These are phyloP conservation scores for Graphilbum ipis-grandicollis DNA, from an alignment of 2,329 filamentous ascomycete species.

Conservation along the genomic window DNA sequence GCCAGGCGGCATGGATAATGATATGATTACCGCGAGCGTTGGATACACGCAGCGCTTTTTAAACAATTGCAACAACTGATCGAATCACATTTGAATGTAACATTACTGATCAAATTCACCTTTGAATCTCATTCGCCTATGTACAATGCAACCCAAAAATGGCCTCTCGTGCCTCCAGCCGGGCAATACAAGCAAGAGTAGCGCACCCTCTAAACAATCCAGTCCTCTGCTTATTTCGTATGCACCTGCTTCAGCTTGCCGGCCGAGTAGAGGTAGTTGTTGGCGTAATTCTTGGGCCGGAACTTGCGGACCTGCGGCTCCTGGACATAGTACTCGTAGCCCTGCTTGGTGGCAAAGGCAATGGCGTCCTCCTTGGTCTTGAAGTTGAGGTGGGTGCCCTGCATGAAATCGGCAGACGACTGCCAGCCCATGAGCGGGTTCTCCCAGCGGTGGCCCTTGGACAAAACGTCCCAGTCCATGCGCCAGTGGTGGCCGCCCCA, in stretches of 20 bases:
- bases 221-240: too few relatives aligned
- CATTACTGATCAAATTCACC: too few relatives aligned
- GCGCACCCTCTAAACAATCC: too few relatives aligned
- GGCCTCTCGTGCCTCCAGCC: too few relatives aligned
- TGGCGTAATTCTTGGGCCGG: slow-evolving; percentile 84
- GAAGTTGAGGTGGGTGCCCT: slow-evolving; percentile 83
- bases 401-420: slow-evolving; percentile 86
- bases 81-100: too few relatives aligned
- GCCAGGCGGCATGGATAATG: too few relatives aligned
- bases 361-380: slow-evolving; percentile 89
- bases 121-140: too few relatives aligned
- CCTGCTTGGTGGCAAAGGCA: slow-evolving; percentile 91
- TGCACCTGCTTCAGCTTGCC: slow-evolving; percentile 77
- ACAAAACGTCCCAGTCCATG: slow-evolving; percentile 94
- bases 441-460: slow-evolving; percentile 93
- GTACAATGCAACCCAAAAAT: too few relatives aligned
- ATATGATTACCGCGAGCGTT: too few relatives aligned
- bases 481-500: slow-evolving; percentile 80
- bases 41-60: too few relatives aligned
- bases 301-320: slow-evolving; percentile 83
- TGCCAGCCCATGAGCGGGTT: slow-evolving; percentile 98
- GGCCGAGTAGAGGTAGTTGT: slow-evolving; percentile 79
- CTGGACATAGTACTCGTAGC: slow-evolving; percentile 97
- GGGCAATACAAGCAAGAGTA: too few relatives aligned
- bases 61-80: too few relatives aligned